phyloP scores from a whole-genome alignment of 768 basidiomycete genomes.

The Boletus tomentosulus region DNA sequence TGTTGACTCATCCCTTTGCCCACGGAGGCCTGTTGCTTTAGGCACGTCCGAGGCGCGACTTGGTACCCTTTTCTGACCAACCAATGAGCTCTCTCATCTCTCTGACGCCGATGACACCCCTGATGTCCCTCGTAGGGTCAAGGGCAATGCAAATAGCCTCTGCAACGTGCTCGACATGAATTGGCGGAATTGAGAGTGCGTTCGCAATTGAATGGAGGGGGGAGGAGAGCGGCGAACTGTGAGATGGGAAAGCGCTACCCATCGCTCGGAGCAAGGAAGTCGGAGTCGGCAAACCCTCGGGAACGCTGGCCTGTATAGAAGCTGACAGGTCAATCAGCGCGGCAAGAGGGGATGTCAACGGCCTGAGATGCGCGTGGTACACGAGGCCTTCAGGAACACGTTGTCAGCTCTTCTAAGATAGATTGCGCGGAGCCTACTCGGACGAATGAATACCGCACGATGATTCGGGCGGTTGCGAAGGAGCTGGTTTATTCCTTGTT shows the following conservation, averaged over 20 bases:
- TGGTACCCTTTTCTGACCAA: constrained; percentile 43
- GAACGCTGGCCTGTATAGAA: constrained; percentile 57
- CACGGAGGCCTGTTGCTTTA: constrained; percentile 9
- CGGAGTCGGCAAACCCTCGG: constrained; percentile 58
- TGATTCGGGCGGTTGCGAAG: constrained; percentile 42
- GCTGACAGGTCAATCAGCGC: constrained; percentile 80
- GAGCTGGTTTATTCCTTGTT: constrained; percentile 58
- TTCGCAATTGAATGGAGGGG: constrained; percentile 68
- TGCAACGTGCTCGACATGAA: constrained; percentile 95
- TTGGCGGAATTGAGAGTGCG: constrained; percentile 78
- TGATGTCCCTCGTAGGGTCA: constrained; percentile 46
- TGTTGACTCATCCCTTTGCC: neutral
- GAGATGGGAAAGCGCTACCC: constrained; percentile 35
- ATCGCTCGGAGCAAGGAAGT: constrained; percentile 56
- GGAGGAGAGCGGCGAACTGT: constrained; percentile 36
- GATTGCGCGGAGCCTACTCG: constrained; percentile 54
- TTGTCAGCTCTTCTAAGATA: constrained; percentile 8
- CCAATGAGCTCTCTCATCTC: constrained; percentile 76
- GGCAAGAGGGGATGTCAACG: constrained; percentile 83
- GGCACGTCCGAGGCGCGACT: constrained; percentile 14
- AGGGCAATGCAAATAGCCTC: constrained; percentile 70
- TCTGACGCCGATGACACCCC: constrained; percentile 64
- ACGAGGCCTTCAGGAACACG: constrained; percentile 65
- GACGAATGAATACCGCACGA: constrained; percentile 79
- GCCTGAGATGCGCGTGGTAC: constrained; percentile 92